Conservation (phyloP, 2,329 filamentous ascomycete species). For the Ophiocordyceps sinensis region DNA sequence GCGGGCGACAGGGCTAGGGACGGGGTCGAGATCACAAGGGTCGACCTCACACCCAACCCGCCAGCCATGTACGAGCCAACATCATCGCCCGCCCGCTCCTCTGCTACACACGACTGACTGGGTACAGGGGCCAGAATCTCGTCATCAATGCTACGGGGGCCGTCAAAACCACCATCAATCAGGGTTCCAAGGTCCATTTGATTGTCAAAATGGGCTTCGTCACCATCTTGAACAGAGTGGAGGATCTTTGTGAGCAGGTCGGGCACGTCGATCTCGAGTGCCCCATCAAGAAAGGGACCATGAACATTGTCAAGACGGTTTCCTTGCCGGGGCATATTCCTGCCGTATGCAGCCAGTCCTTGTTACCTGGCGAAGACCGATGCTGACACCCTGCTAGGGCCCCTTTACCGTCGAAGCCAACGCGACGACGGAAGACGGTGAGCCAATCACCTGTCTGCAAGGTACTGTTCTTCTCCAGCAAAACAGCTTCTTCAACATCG, state of each 20-base stretch:
- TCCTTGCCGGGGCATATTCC: slow-evolving; percentile 78
- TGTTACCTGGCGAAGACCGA: not conserved
- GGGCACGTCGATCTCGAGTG: slow-evolving; percentile 79
- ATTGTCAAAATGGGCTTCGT: slow-evolving; percentile 93
- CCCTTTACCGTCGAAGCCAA: slow-evolving; percentile 83
- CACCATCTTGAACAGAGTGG: slow-evolving; percentile 64
- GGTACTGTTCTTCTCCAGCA: slow-evolving; percentile 52
- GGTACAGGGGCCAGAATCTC: slow-evolving; percentile 57
- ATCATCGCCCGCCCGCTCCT: not conserved
- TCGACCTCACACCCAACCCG: slow-evolving; percentile 76
- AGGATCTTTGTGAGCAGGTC: slow-evolving; percentile 81
- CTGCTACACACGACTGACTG: slow-evolving; percentile 8
- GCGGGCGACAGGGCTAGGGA: slow-evolving; percentile 48
- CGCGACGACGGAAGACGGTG: slow-evolving; percentile 58
- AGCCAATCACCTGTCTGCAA: slow-evolving; percentile 75
- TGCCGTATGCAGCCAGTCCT: slow-evolving; percentile 45
- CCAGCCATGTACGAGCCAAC: slow-evolving; percentile 53
- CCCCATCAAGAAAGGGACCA: slow-evolving; percentile 67
- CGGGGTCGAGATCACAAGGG: slow-evolving; percentile 60
- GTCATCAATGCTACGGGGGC: slow-evolving; percentile 64
- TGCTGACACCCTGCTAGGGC: slow-evolving; percentile 40
- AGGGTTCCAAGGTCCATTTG: slow-evolving; percentile 70
- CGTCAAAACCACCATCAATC: slow-evolving; percentile 56
- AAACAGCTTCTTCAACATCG: slow-evolving; percentile 24
- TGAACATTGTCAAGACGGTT: slow-evolving; percentile 65